Evolutionary conservation across 2,329 filamentous ascomycete species (phyloP).

Genomic region (Colletotrichum liriopes): DNA sequence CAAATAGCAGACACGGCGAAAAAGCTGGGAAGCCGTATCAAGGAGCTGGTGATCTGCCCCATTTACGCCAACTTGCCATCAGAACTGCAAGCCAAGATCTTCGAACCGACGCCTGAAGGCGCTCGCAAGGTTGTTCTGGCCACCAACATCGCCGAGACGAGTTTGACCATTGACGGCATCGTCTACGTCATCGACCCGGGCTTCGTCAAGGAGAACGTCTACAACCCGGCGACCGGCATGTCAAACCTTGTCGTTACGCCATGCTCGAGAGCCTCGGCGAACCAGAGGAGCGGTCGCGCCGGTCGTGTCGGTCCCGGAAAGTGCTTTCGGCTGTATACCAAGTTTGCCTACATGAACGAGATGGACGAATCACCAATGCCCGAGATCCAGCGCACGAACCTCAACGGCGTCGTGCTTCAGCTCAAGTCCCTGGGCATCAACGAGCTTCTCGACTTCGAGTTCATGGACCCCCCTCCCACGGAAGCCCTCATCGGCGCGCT

Average conservation of each 20-base stretch:
- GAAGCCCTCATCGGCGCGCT: constrained; percentile 91
- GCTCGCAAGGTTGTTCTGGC: constrained; percentile 93
- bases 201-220: constrained; percentile 95
- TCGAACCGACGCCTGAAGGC: constrained; percentile 89
- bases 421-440: constrained; percentile 94
- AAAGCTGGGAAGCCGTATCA: constrained; percentile 87
- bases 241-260: constrained; percentile 92
- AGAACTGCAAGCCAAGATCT: constrained; percentile 93
- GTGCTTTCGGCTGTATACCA: constrained; percentile 94
- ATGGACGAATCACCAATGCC: constrained; percentile 93
- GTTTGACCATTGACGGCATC: constrained; percentile 95
- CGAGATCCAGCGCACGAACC: constrained; percentile 92
- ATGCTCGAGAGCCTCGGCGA: constrained; percentile 91
- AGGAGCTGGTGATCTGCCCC: constrained; percentile 90
- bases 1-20: constrained; percentile 88
- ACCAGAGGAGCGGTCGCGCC: constrained; percentile 92
- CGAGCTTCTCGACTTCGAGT: constrained; percentile 93
- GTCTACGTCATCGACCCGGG: constrained; percentile 97
- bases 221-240: constrained; percentile 93
- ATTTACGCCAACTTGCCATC: constrained; percentile 96
- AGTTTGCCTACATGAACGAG: constrained; percentile 95
- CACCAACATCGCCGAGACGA: constrained; percentile 98
- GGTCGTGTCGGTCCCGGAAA: constrained; percentile 94
- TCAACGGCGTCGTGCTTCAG: constrained; percentile 87
- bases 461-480: constrained; percentile 93